Base-by-base conservation (phyloP, 805 yeast species). In the Saturnispora galanensis region DNA sequence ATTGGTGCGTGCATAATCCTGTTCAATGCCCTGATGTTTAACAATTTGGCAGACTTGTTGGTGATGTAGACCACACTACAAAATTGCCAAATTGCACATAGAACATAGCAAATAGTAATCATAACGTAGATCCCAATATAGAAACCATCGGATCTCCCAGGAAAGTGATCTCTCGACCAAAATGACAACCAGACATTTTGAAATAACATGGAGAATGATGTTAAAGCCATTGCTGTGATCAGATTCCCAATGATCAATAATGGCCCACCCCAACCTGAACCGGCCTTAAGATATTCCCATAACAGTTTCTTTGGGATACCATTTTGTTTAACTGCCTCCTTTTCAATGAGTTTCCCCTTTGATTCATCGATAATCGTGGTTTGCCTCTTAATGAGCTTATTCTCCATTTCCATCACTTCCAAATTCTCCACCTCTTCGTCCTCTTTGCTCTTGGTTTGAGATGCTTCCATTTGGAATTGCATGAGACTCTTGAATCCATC, bases 141-240 rank as follows among this genome's bases (percentile, higher is more conserved):
- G 52, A 75, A 74, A 0, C 75, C 74, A 46, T 69, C 63, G 4
- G 72, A 42, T 42, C 61, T 61, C 17, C 60, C 54, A 6, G 56
- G 47, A 55, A 80, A 84, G 56, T 71, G 74, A 44, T 66, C 46
- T 10, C 64, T 65, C 1, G 83, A 69, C 96, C 96, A 87, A 62
- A 81, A 87, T 1, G 93, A 80, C 49, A 87, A 65, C 94, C 94
- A 84, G 21, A 81, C 77, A 58, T 78, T 80, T 38, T 79, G 70
- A 57, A 81, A 79, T 26, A 81, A 59, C 44, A 65, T 67, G 46
- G 71, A 66, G 60, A 79, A 80, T 0, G 74, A 70, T 43, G 72
- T 68, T 8, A 73, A 30, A 1, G 56, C 33, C 37, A 56, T 48
- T 7, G 50, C 45, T n/a, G 51, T 30, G 1, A 50, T 11, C 32